A percentile compares a stretch with the other conserved stretches of the same genome.
phyloP scores from a whole-genome alignment of 305 asterid genomes.

The Withania somnifera region DNA sequence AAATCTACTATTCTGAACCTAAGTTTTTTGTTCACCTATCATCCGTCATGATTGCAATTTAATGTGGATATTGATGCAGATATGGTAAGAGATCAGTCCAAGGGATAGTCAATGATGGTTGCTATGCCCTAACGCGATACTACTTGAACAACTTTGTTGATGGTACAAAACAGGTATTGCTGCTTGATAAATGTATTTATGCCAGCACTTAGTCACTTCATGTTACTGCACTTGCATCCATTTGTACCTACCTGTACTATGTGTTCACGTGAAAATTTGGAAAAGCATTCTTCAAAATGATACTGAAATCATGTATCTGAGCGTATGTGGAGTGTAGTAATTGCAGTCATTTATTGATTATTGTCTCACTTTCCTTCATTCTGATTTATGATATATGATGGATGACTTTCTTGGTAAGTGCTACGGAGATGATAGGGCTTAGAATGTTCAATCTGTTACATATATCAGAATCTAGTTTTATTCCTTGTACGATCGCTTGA shows the following conservation, averaged over 20 bases:
- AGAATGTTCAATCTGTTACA: neutral
- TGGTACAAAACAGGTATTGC: conserved; percentile 70
- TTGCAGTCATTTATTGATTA: neutral
- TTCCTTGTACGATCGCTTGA: neutral
- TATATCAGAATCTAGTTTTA: neutral
- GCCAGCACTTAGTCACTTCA: neutral
- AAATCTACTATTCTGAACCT: neutral
- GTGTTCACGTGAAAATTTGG: neutral
- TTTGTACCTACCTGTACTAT: neutral
- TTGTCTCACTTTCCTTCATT: neutral
- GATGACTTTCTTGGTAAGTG: neutral
- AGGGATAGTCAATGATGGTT: conserved; percentile 60
- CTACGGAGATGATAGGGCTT: neutral
- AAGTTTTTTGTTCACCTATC: neutral
- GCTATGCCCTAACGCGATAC: conserved; percentile 68
- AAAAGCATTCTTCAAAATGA: neutral
- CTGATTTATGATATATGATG: neutral
- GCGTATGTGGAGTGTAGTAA: neutral
- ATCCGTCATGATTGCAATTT: neutral
- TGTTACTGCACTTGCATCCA: neutral
- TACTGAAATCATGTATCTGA: neutral
- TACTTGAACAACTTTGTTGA: conserved; percentile 73
- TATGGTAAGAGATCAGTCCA: conserved; percentile 65
- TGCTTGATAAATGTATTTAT: neutral
- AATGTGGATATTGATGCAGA: conserved; percentile 24